Percentiles rank a stretch among this genome's conserved stretches.
Evolutionary conservation across 2,329 filamentous ascomycete species (phyloP).

Genomic region (Calonectria pseudoturangicola): DNA sequence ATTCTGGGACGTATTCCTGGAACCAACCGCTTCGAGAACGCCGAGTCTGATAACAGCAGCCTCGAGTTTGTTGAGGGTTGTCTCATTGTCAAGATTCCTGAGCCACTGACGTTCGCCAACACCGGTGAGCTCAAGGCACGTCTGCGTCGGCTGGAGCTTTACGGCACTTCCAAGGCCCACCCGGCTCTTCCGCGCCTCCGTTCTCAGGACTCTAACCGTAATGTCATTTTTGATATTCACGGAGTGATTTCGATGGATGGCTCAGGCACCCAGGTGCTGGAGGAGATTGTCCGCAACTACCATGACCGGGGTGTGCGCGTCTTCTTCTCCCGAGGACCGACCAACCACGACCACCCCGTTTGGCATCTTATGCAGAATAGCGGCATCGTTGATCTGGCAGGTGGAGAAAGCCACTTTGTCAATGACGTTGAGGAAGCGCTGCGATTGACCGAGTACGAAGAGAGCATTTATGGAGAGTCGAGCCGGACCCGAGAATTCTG

Average conservation of each 20-base stretch:
- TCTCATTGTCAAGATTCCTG: constrained; percentile 97
- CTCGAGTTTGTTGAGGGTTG: constrained; percentile 95
- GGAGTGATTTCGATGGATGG: constrained; percentile 97
- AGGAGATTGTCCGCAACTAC: constrained; percentile 91
- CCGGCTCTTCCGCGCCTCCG: constrained; percentile 90
- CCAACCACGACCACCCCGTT: constrained; percentile 70
- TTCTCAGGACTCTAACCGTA: constrained; percentile 87
- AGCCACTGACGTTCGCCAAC: constrained; percentile 97
- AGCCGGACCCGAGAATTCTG: constrained; percentile 39
- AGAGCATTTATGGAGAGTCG: constrained; percentile 61
- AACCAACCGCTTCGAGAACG: constrained; percentile 90
- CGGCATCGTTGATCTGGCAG: constrained; percentile 89
- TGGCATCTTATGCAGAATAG: constrained; percentile 84
- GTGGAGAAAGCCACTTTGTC: constrained; percentile 87
- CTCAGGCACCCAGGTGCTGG: constrained; percentile 92
- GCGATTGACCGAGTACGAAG: constrained; percentile 84
- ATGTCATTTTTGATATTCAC: constrained; percentile 97
- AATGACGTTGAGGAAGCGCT: constrained; percentile 89
- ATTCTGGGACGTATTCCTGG: constrained; percentile 93
- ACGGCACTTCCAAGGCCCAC: constrained; percentile 90
- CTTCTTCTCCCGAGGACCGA: constrained; percentile 80
- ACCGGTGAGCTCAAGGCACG: constrained; percentile 93
- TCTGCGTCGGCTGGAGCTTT: constrained; percentile 88
- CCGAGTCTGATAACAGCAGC: constrained; percentile 81
- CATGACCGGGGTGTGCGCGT: constrained; percentile 84